These are phyloP conservation scores for Vanrija humicola DNA, from an alignment of 1,284 basidiomycete species.

Conservation along the genomic window DNA sequence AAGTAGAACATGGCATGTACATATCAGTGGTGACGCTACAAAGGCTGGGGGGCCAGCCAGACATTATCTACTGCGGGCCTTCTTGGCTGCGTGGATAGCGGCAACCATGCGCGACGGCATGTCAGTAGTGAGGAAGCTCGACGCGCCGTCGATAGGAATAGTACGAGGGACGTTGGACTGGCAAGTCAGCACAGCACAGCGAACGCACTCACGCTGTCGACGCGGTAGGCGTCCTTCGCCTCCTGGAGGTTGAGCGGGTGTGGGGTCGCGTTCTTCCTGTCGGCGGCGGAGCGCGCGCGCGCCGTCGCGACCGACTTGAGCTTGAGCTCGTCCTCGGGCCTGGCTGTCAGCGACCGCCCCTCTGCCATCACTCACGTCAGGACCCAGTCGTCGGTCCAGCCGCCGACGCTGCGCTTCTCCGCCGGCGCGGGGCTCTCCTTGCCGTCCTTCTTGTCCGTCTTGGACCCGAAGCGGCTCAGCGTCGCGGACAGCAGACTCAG, in stretches of 20 bases:
- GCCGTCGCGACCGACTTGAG: constrained; percentile 5
- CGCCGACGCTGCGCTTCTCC: constrained; percentile 3
- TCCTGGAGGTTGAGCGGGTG: constrained; percentile 28
- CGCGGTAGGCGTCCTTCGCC: constrained; percentile 26
- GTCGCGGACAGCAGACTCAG: constrained; percentile 11
- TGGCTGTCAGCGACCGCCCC: background rate
- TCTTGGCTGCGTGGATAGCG: constrained; percentile 5
- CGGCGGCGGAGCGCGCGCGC: constrained; percentile 1
- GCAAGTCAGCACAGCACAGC: background rate
- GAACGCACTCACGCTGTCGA: constrained; percentile 22
- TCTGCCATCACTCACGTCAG: constrained; percentile 10
- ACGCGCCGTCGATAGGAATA: too few species aligned
- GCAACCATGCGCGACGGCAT: constrained; percentile 14
- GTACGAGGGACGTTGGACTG: too few species aligned
- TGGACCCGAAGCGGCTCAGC: constrained; percentile 5
- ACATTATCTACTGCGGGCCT: background rate
- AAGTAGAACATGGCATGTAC: background rate
- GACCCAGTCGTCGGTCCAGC: constrained; percentile 16
- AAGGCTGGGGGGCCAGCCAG: background rate
- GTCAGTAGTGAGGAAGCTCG: constrained; percentile 11
- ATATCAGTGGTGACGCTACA: background rate
- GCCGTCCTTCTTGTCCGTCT: background rate
- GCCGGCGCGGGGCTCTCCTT: background rate
- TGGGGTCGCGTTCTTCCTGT: constrained; percentile 1
- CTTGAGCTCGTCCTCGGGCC: constrained; percentile 14